Base-by-base conservation (phyloP, 805 yeast species). In the Trichomonascus vanleenenianus region DNA sequence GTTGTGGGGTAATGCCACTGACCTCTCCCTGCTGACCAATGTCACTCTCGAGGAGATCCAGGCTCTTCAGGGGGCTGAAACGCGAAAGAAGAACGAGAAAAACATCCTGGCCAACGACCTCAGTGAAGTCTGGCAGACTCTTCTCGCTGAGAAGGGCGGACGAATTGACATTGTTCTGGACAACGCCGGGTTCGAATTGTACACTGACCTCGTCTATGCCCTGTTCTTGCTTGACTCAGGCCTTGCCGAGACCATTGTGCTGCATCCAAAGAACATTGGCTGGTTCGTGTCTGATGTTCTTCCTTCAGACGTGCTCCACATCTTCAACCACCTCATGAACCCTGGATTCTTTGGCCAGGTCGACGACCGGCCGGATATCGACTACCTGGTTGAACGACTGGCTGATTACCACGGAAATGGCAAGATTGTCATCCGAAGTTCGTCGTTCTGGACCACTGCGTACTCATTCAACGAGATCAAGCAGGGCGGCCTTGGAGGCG, bases 251-350 rank as follows among this genome's bases (percentile, higher is more conserved):
- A 68, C 75, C 46, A 77, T 91, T 49, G 81, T 79, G 15, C 71
- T 89, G 50, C 98, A 93, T 64, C 87, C 95, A 52, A 93, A 93
- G 64, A 78, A 79, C 43, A 76, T 88, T 49, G 97, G 97, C 30
- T 93, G 97, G 94, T 91, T 93, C 82, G 97, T 93, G 15, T 85
- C 96, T 54, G 99, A 93, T 64, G 94, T 93, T 7, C 79, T 88
- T 79, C 76, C 85, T 25, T 80, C 79, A 57, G 99, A 93, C 65
- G 79, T 86, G 49, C 69, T 71, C 39, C 59, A 72, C 27, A 68
- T 86, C 43, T 52, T 85, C 14, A 54, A 64, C 10, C 85, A 85
- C 56, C 66, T 89, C 55, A 61, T 57, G 22, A 75, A 81, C 54
- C 54, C 68, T 4, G 40, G 58, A 4, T 70, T 78, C 50, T 86